phyloP scores from a whole-genome alignment of 2,329 filamentous ascomycete species.

The Cordyceps militaris region DNA sequence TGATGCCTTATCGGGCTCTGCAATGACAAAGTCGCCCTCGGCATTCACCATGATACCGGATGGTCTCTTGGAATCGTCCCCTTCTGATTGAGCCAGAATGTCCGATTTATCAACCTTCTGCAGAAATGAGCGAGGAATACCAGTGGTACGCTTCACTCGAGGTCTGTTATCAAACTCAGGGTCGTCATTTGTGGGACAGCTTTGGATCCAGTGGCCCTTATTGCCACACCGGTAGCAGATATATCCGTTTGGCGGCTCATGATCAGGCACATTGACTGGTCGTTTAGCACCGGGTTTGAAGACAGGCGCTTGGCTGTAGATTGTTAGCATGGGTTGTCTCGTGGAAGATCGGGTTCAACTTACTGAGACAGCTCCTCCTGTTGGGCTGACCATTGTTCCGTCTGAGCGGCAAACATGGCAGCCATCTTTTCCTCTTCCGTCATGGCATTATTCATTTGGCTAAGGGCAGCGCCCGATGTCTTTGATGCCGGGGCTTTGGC shows the following conservation, averaged over 20 bases:
- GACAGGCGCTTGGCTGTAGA: constrained; percentile 52
- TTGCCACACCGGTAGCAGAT: constrained; percentile 94
- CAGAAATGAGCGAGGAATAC: constrained; percentile 90
- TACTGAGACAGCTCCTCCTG: constrained; percentile 88
- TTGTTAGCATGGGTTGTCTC: constrained; percentile 26
- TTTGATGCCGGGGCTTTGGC: constrained; percentile 53
- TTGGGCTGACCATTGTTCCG: constrained; percentile 86
- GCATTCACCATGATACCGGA: constrained; percentile 96
- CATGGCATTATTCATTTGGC: constrained; percentile 67
- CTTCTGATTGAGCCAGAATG: constrained; percentile 63
- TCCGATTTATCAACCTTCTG: constrained; percentile 92
- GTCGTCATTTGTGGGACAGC: constrained; percentile 97
- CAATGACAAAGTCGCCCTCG: constrained; percentile 95
- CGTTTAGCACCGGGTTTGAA: constrained; percentile 57
- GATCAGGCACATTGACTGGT: constrained; percentile 73
- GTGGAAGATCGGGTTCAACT: constrained; percentile 23
- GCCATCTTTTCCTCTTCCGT: constrained; percentile 92
- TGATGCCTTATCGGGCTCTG: constrained; percentile 86
- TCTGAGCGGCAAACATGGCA: constrained; percentile 85
- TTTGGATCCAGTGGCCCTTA: constrained; percentile 99
- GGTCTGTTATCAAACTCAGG: constrained; percentile 91
- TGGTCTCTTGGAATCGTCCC: constrained; percentile 75
- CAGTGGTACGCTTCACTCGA: constrained; percentile 90
- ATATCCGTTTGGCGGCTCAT: constrained; percentile 88
- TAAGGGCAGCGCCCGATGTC: constrained; percentile 49